phyloP scores from a whole-genome alignment of 148 eudicot genomes.

The Nyssa sinensis region DNA sequence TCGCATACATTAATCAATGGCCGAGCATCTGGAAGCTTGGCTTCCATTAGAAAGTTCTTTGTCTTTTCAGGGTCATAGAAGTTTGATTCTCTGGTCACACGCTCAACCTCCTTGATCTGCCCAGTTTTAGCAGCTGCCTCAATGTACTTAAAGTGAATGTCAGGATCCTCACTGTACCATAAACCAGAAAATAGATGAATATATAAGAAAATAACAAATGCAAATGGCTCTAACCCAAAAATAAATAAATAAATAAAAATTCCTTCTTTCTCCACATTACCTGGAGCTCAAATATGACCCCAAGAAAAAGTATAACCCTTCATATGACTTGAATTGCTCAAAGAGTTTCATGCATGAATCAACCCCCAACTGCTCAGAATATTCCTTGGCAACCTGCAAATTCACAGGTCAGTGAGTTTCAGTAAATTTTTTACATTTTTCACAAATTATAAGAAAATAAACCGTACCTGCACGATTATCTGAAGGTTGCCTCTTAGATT shows the following conservation, averaged over 20 bases:
- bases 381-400: slow-evolving; percentile 93
- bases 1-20: slow-evolving; percentile 91
- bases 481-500: slow-evolving; percentile 95
- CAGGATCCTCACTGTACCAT: slow-evolving; percentile 87
- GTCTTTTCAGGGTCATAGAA: slow-evolving; percentile 83
- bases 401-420: background rate
- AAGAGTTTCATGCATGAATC: slow-evolving; percentile 89
- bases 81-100: slow-evolving; percentile 86
- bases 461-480: slow-evolving; percentile 89
- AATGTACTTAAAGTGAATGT: slow-evolving; percentile 83
- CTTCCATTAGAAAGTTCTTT: slow-evolving; percentile 82
- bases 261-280: slow-evolving; percentile 28
- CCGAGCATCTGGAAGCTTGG: slow-evolving; percentile 94
- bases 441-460: slow-evolving; percentile 2
- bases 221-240: background rate
- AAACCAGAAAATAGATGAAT: background rate
- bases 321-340: slow-evolving; percentile 96
- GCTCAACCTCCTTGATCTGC: slow-evolving; percentile 82
- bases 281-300: slow-evolving; percentile 96
- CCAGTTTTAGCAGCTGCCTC: slow-evolving; percentile 83
- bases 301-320: slow-evolving; percentile 90
- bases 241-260: background rate
- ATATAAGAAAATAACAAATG: background rate
- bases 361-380: slow-evolving; percentile 85
- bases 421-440: background rate